Conservation (phyloP, 306 rosid genomes). For the Sicyos edulis region DNA sequence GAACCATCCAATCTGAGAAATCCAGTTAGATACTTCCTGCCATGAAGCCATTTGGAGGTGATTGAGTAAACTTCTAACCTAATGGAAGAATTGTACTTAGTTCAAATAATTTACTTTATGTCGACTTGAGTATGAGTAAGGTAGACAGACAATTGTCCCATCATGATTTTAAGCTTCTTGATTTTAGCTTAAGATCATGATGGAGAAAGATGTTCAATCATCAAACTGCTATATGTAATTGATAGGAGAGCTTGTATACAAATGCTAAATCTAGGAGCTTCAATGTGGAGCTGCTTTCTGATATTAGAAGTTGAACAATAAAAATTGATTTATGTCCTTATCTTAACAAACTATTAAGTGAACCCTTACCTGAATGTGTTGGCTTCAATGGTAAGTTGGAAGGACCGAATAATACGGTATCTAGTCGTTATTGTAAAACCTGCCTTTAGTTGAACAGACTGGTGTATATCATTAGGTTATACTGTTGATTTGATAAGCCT, state of each 20-base stretch:
- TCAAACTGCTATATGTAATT: not conserved
- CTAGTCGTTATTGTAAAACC: not conserved
- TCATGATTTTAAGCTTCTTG: not conserved
- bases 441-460: not conserved
- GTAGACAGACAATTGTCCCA: not conserved
- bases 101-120: slow-evolving; percentile 1
- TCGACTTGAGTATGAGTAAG: not conserved
- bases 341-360: slow-evolving; percentile 10
- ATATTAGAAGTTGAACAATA: slow-evolving; percentile 5
- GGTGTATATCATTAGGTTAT: not conserved
- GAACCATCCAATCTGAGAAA: slow-evolving; percentile 4
- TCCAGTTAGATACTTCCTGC: not conserved
- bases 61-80: slow-evolving; percentile 19
- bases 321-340: not conserved
- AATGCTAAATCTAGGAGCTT: slow-evolving; percentile 15
- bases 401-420: not conserved
- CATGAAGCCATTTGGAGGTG: not conserved
- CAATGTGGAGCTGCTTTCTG: slow-evolving; percentile 9
- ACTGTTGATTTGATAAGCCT: slow-evolving; percentile 8
- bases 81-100: not conserved
- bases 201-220: slow-evolving; percentile 1
- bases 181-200: slow-evolving; percentile 9
- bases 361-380: slow-evolving; percentile 11
- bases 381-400: not conserved
- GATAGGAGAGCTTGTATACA: slow-evolving; percentile 1